phyloP scores from a whole-genome alignment of 1,139 yeast species.

The Blastobotrys serpentis region DNA sequence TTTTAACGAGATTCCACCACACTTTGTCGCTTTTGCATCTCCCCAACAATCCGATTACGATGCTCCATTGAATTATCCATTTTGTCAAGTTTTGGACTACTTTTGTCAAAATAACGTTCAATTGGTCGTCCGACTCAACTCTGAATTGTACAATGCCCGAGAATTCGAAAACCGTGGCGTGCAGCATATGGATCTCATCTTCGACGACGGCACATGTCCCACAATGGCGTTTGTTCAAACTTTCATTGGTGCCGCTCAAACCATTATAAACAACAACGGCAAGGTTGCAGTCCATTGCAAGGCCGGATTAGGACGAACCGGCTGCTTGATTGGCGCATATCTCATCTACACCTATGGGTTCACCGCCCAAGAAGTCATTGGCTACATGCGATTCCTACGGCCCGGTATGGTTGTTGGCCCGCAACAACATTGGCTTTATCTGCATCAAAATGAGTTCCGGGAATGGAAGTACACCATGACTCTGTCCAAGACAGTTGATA shows the following conservation, averaged over 20 bases:
- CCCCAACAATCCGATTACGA: conserved; percentile 69
- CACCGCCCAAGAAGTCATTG: conserved; percentile 95
- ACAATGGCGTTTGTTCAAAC: conserved; percentile 88
- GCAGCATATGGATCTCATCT: conserved; percentile 89
- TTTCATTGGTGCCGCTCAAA: conserved; percentile 93
- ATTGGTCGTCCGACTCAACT: conserved; percentile 86
- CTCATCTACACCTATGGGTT: conserved; percentile 93
- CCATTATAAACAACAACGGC: conserved; percentile 78
- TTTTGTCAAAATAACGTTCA: conserved; percentile 73
- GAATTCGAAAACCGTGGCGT: conserved; percentile 84
- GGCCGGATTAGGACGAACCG: conserved; percentile 97
- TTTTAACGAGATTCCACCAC: conserved; percentile 85
- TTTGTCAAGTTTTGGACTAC: conserved; percentile 74
- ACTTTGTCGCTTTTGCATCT: conserved; percentile 95
- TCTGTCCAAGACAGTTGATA: conserved; percentile 68
- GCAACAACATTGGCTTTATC: conserved; percentile 96
- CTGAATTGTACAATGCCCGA: conserved; percentile 79
- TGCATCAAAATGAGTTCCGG: conserved; percentile 92
- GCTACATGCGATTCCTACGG: conserved; percentile 90
- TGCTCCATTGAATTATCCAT: conserved; percentile 40
- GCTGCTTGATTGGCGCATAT: conserved; percentile 96
- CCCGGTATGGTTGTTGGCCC: conserved; percentile 99
- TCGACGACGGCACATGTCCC: conserved; percentile 98
- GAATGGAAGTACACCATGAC: conserved; percentile 96
- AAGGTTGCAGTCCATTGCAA: conserved; percentile 97